Conservation (phyloP, 768 basidiomycete species). For the Coprinellus aureogranulatus region DNA sequence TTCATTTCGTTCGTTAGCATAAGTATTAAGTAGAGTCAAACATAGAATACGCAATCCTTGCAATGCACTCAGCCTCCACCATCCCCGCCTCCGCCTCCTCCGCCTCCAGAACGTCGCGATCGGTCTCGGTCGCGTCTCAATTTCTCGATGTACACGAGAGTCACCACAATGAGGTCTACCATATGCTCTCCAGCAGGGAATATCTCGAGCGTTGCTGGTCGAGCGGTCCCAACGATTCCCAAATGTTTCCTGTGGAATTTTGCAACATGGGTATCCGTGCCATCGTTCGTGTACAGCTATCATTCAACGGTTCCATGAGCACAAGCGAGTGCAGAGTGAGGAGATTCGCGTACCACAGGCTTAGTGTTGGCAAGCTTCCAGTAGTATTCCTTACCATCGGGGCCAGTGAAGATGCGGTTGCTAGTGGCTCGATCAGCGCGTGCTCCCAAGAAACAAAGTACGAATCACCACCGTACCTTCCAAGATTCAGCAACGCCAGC, state of each 20-base stretch:
- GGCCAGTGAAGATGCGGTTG: slow-evolving; percentile 12
- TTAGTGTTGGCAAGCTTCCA: slow-evolving; percentile 28
- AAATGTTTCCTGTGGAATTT: slow-evolving; percentile 13
- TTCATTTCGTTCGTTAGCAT: too few species aligned
- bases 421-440: too few species aligned
- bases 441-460: too few species aligned
- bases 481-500: too few species aligned
- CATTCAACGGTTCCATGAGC: neutral
- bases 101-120: too few species aligned
- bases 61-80: too few species aligned
- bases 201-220: slow-evolving; percentile 25
- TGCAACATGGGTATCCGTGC: slow-evolving; percentile 15
- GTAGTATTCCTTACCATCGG: slow-evolving; percentile 25
- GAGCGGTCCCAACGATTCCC: slow-evolving; percentile 12
- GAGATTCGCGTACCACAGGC: slow-evolving; percentile 12
- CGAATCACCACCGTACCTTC: too few species aligned
- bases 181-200: slow-evolving; percentile 23
- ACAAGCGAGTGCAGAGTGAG: neutral
- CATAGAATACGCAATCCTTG: too few species aligned
- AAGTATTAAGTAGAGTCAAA: too few species aligned
- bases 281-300: slow-evolving; percentile 18
- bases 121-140: slow-evolving; percentile 23
- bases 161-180: slow-evolving; percentile 30
- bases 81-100: too few species aligned
- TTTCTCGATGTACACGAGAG: slow-evolving; percentile 29